A percentile compares a stretch with the other conserved stretches of the same genome.
These are phyloP conservation scores for Phoma sp. DNA, from an alignment of 2,329 filamentous ascomycete genomes.

Conservation along the genomic window DNA sequence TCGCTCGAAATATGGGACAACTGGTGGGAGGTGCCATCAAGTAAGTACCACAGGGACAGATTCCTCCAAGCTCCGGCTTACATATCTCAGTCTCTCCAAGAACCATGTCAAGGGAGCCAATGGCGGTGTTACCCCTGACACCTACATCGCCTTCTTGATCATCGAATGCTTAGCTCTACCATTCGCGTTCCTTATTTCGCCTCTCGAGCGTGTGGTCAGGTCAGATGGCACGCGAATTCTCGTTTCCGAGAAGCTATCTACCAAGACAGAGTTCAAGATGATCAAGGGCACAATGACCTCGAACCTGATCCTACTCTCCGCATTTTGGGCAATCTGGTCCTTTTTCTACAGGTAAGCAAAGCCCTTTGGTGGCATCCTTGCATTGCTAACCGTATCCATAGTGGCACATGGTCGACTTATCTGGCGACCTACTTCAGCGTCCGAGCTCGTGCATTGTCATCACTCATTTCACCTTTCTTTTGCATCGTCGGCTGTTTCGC, in stretches of 20 bases:
- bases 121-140: conserved; percentile 55
- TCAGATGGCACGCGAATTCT: conserved; percentile 56
- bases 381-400: conserved; percentile 19
- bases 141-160: conserved; percentile 58
- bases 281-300: conserved; percentile 49
- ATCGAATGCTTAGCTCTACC: conserved; percentile 57
- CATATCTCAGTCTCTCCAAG: conserved; percentile 27
- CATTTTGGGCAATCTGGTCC: conserved; percentile 57
- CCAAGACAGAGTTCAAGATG: conserved; percentile 50
- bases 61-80: not conserved
- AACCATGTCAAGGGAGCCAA: conserved; percentile 35
- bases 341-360: conserved; percentile 51
- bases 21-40: conserved; percentile 57
- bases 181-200: conserved; percentile 57
- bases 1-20: conserved; percentile 57
- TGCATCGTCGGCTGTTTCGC: conserved; percentile 60
- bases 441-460: conserved; percentile 55
- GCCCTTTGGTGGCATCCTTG: too few species aligned
- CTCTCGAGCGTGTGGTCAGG: conserved; percentile 55
- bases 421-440: conserved; percentile 56
- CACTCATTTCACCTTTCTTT: conserved; percentile 58
- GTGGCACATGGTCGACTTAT: conserved; percentile 57
- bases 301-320: conserved; percentile 50
- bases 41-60: conserved; percentile 11
- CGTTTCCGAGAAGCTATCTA: conserved; percentile 51